These are phyloP conservation scores for Huiozyma naganishii DNA, from an alignment of 805 yeast species.

Conservation along the genomic window DNA sequence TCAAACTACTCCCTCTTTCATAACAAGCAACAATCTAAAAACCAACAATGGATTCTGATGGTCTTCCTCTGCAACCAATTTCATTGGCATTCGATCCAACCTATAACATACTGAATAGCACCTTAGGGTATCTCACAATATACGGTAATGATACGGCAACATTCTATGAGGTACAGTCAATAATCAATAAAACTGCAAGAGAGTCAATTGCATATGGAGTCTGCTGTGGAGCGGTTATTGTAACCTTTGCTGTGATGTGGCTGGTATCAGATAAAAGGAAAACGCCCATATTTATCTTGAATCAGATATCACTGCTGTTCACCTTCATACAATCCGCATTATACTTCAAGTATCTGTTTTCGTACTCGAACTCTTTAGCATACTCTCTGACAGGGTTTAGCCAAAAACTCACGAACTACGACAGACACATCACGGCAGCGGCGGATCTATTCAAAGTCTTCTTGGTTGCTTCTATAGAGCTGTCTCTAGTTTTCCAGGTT, in stretches of 20 bases:
- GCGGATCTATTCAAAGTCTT: conserved; percentile 51
- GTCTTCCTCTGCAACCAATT: conserved; percentile 5
- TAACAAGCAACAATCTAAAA: background rate
- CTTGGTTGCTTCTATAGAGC: conserved; percentile 49
- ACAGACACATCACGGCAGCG: conserved; percentile 45
- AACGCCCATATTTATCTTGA: conserved; percentile 66
- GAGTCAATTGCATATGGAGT: conserved; percentile 43
- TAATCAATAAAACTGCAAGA: conserved; percentile 26
- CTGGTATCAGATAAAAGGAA: conserved; percentile 41
- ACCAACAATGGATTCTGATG: background rate
- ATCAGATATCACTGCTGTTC: conserved; percentile 47
- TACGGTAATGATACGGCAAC: conserved; percentile 31
- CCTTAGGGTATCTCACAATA: conserved; percentile 33
- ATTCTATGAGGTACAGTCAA: conserved; percentile 34
- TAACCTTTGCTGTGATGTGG: conserved; percentile 37
- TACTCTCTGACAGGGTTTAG: conserved; percentile 39
- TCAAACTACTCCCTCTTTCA: too few species aligned
- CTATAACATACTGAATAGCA: conserved; percentile 18
- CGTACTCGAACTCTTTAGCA: conserved; percentile 41
- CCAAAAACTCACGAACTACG: conserved; percentile 27
- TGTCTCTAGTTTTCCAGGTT: conserved; percentile 62
- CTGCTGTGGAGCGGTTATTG: conserved; percentile 44
- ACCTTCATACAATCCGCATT: conserved; percentile 52
- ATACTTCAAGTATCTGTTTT: conserved; percentile 42
- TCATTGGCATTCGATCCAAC: conserved; percentile 13